Base-by-base conservation (phyloP, 352 stramenopile species). In the Pythium rhizo-oryzae region DNA sequence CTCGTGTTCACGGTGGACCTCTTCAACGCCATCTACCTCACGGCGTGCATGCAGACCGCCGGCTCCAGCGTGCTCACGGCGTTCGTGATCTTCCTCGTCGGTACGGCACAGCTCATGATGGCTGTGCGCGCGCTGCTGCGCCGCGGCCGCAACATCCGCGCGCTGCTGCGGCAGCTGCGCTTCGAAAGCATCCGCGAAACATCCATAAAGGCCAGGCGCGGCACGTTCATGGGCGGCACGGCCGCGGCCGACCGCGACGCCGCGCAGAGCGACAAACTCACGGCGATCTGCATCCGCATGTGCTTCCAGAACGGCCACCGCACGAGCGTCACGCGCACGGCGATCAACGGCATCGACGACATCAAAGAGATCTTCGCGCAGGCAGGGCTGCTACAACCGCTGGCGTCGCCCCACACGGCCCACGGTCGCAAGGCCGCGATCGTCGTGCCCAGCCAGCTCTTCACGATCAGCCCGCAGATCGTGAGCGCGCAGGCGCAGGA, bases 1-100 rank as follows among this genome's bases (percentile, higher is more conserved):
- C 61, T 80, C n/a, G 72, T 82, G 13, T 81, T 82, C 44, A 75
- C 75, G 0, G 74, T 76, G 21, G 69, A 84, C 19, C 62, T 84
- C 30, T 83, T 82, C 64, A 78, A 82, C 35, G 43, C 71, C 4
- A 47, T 86, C 13, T 86, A 81, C 47, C 21, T 82, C 9, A 65
- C 71, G 3, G 71, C 60, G 4, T 80, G 72, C 47, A 82, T 84
- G 69, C 70, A 82, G n/a, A 65, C 39, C 9, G 62, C 69, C 12
- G 57, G 59, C 19, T 72, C 70, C 15, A 62, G 49, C 23, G 24
- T 57, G 23, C 54, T 66, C 9, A 62, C 57, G 28, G 60, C 56
- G 50, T 47, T 66, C 52, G 54, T 70, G 23, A 62, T 69, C 37
- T 61, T 74, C 2, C 0, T 50, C 1, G 3, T 74, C 6, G 56